A percentile compares a stretch with the other conserved stretches of the same genome.
phyloP scores from a whole-genome alignment of 2,329 filamentous ascomycete species.

The Teratosphaeria viscida region DNA sequence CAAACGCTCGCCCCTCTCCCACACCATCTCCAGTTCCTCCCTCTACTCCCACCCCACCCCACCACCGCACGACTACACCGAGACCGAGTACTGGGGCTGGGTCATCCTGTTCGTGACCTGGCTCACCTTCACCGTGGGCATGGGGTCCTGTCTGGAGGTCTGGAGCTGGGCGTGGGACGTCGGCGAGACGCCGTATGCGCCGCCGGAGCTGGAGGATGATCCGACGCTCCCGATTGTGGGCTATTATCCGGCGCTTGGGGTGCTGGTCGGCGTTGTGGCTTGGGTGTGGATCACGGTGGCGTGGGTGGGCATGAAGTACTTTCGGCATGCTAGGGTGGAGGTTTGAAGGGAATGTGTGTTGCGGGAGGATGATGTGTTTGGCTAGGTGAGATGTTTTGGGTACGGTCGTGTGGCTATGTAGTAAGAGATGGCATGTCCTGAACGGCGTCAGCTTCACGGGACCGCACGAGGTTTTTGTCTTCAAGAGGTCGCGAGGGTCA shows the following conservation, averaged over 20 bases:
- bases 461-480: too few relatives aligned
- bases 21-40: constrained; percentile 12
- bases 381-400: not conserved
- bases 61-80: constrained; percentile 73
- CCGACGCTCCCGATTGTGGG: constrained; percentile 89
- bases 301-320: constrained; percentile 99
- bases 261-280: constrained; percentile 88
- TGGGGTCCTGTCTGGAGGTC: constrained; percentile 87
- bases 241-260: constrained; percentile 91
- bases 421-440: not conserved
- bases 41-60: constrained; percentile 9
- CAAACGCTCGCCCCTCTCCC: constrained; percentile 16
- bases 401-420: not conserved
- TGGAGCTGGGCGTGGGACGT: constrained; percentile 99
- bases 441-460: not conserved
- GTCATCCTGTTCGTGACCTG: constrained; percentile 83
- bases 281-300: constrained; percentile 98
- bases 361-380: not conserved
- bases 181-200: constrained; percentile 87
- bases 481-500: too few relatives aligned
- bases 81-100: constrained; percentile 98
- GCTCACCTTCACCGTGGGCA: constrained; percentile 91
- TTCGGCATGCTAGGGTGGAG: constrained; percentile 88
- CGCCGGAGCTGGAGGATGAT: constrained; percentile 90
- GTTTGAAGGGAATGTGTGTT: constrained; percentile 15